Base-by-base conservation (phyloP, 2,329 filamentous ascomycete species). In the Aspergillus hortae region DNA sequence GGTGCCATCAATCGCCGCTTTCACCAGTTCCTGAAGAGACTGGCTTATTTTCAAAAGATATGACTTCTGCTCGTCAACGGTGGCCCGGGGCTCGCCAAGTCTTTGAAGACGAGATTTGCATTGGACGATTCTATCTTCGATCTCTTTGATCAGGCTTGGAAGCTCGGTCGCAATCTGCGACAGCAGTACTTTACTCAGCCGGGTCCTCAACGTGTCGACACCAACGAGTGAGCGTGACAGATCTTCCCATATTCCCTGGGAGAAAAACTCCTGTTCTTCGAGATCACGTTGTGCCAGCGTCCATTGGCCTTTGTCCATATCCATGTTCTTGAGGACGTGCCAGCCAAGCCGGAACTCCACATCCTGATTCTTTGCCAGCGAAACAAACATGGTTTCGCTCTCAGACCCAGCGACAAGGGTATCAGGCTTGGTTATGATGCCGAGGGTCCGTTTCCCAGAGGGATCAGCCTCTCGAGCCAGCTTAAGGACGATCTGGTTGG, bases 351-450 rank as follows among this genome's bases (percentile, higher is more conserved):
- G 67, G 44, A 79, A 75, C 25, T 65, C 59, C 0, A 73, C 64
- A 38, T 77, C 67, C 46, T 76, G 59, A 38, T 79, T 79, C 23
- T 64, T 66, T 0, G 72, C 73, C 9, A 79, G 64, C 0, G 63
- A 55, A 4, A 75, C 55, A 55, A 72, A 77, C 1, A 54, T 57
- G 1, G 49, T 48, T 48, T 77, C 70, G 9, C 51, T 66, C 2
- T 66, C 68, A 2, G 75, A 77, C 1, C 68, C 69, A 1, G 59
- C 48, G 2, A 60, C 51, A 5, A 76, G 59, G 1, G 61, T 60
- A 58, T 80, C 75, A 1, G 74, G 73, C 51, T 80, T 78, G 0
- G 77, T 79, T 23, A 80, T 75, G 21, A 80, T 69, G 1, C 74
- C 76, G 1, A 80, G 57, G 1, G 72, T 75, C 19, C 72, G 64